These are phyloP conservation scores for Colletotrichum musicola DNA, from an alignment of 2,329 filamentous ascomycete genomes.

Conservation along the genomic window DNA sequence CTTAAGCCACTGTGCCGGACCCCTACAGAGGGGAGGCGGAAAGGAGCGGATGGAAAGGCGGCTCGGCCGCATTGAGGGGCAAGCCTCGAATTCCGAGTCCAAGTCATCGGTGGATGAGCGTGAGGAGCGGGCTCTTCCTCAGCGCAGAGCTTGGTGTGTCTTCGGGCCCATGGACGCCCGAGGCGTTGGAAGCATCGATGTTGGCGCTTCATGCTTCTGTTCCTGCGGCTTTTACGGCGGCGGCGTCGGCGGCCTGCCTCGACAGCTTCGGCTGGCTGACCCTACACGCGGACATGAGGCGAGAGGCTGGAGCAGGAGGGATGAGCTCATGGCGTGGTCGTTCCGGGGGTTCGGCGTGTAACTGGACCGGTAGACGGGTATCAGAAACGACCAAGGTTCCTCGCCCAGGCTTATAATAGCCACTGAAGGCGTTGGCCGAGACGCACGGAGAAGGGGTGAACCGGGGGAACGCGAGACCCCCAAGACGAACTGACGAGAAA, in stretches of 20 bases:
- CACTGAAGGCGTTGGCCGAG: conserved; percentile 17
- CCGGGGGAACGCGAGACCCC: conserved; percentile 18
- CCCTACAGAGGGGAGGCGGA: conserved; percentile 1
- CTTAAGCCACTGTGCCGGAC: conserved; percentile 17
- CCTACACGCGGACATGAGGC: conserved; percentile 16
- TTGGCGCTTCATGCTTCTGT: too few species aligned
- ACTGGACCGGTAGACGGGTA: conserved; percentile 29
- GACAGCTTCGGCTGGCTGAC: conserved; percentile 15
- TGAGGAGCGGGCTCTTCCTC: conserved; percentile 4
- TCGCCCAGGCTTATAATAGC: conserved; percentile 12
- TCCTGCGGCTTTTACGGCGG: conserved; percentile 5
- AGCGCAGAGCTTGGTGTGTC: not conserved
- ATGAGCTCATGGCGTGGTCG: conserved; percentile 16
- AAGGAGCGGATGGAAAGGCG: conserved; percentile 16
- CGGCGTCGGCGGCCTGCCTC: conserved; percentile 1
- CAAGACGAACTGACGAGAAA: conserved; percentile 12
- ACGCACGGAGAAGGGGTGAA: conserved; percentile 34
- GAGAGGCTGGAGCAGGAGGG: not conserved
- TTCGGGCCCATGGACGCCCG: not conserved
- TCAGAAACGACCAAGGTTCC: conserved; percentile 22
- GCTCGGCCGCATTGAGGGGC: conserved; percentile 21
- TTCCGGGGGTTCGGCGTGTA: conserved; percentile 23
- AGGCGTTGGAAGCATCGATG: not conserved
- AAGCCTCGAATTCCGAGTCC: conserved; percentile 20
- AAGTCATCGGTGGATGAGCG: conserved; percentile 10